These are phyloP conservation scores for Fusarium euwallaceae DNA, from an alignment of 2,329 filamentous ascomycete genomes.

Conservation along the genomic window DNA sequence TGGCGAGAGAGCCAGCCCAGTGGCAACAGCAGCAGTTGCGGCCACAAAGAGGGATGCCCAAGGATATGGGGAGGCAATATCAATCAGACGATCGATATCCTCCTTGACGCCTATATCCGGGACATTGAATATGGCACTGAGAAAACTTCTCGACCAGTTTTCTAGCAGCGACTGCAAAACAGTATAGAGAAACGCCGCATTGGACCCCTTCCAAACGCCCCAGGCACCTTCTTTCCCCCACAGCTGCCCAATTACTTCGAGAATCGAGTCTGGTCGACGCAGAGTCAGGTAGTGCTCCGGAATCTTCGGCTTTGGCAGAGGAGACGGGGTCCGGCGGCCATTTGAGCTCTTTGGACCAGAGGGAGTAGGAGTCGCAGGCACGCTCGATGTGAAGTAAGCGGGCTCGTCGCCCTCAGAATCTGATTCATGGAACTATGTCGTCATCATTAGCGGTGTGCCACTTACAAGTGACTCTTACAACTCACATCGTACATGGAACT, in stretches of 20 bases:
- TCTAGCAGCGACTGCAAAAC: constrained; percentile 89
- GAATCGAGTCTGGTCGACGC: constrained; percentile 81
- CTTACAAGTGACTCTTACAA: constrained; percentile 6
- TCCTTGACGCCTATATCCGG: constrained; percentile 84
- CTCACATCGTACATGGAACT: constrained; percentile 55
- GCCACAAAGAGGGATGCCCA: constrained; percentile 83
- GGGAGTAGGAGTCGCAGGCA: constrained; percentile 67
- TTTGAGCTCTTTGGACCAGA: constrained; percentile 51
- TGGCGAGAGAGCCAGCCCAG: constrained; percentile 85
- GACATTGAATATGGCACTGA: constrained; percentile 91
- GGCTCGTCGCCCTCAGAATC: constrained; percentile 83
- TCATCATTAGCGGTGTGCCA: constrained; percentile 40
- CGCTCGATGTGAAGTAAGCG: constrained; percentile 83
- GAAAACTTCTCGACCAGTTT: constrained; percentile 89
- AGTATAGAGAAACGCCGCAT: constrained; percentile 91
- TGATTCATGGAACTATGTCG: constrained; percentile 61
- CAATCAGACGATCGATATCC: constrained; percentile 80
- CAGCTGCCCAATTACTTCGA: constrained; percentile 87
- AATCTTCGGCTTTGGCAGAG: constrained; percentile 52
- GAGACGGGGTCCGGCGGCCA: constrained; percentile 50
- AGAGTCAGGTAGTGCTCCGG: constrained; percentile 75
- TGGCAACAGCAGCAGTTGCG: constrained; percentile 73
- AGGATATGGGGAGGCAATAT: constrained; percentile 83
- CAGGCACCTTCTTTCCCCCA: constrained; percentile 92
- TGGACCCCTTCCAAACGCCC: constrained; percentile 95